phyloP scores from a whole-genome alignment of 768 basidiomycete species.

The Gyrodon lividus region DNA sequence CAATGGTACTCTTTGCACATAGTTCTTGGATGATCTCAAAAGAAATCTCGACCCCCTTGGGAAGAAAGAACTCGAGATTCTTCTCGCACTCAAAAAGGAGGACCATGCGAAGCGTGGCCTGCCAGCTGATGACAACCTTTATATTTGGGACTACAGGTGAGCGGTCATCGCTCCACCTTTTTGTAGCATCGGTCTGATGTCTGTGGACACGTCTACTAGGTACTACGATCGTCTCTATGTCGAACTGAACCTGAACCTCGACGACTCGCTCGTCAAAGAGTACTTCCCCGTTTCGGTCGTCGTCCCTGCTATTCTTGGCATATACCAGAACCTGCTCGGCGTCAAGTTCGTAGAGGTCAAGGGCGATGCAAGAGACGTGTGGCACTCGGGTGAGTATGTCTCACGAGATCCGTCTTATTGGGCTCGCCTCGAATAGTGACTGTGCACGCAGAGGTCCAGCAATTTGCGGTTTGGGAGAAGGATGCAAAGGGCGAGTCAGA shows the following conservation, averaged over 20 bases:
- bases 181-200: not conserved
- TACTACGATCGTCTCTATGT: conserved; percentile 43
- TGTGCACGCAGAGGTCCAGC: conserved; percentile 62
- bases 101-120: conserved; percentile 61
- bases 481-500: conserved; percentile 66
- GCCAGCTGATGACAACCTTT: conserved; percentile 71
- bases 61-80: conserved; percentile 58
- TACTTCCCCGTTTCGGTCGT: conserved; percentile 87
- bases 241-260: conserved; percentile 65
- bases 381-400: conserved; percentile 71
- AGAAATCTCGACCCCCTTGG: conserved; percentile 72
- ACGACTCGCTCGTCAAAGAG: conserved; percentile 80
- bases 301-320: conserved; percentile 76
- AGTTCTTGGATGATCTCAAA: conserved; percentile 82
- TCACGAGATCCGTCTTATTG: not conserved
- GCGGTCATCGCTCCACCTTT: conserved; percentile 35
- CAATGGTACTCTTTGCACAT: not conserved
- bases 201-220: conserved; percentile 9
- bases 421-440: not conserved
- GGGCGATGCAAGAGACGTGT: conserved; percentile 58
- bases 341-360: conserved; percentile 62
- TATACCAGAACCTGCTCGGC: conserved; percentile 80
- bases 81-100: conserved; percentile 73
- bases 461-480: conserved; percentile 83
- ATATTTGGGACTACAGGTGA: conserved; percentile 84